These are phyloP conservation scores for Schwanniomyces vanrijiae DNA, from an alignment of 805 yeast species.

Conservation along the genomic window DNA sequence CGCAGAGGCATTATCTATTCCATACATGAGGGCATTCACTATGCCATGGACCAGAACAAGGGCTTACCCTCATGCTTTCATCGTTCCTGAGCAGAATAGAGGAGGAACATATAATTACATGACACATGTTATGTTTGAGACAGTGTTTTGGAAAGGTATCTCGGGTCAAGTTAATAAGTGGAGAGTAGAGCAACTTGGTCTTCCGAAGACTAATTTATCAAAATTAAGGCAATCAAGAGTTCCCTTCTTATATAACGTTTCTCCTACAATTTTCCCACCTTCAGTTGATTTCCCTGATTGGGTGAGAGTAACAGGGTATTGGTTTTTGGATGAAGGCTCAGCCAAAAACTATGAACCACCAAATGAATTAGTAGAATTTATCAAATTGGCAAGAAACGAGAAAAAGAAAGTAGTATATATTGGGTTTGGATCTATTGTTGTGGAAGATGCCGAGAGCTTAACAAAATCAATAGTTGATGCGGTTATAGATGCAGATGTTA, in stretches of 20 bases:
- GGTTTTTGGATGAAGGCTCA: conserved; percentile 79
- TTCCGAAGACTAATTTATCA: conserved; percentile 70
- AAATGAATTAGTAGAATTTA: conserved; percentile 53
- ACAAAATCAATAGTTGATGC: conserved; percentile 79
- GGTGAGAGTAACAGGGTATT: conserved; percentile 94
- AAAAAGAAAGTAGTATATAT: conserved; percentile 79
- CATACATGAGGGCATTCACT: conserved; percentile 92
- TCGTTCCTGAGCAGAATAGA: conserved; percentile 88
- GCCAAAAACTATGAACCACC: conserved; percentile 58
- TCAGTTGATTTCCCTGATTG: conserved; percentile 92
- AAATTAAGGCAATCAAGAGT: conserved; percentile 72
- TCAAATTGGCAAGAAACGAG: conserved; percentile 57
- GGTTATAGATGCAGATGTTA: conserved; percentile 74
- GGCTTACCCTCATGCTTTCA: conserved; percentile 95
- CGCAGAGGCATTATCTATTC: conserved; percentile 87
- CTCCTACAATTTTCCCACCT: conserved; percentile 88
- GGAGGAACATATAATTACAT: conserved; percentile 92
- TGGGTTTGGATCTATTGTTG: conserved; percentile 96
- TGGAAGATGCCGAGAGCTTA: conserved; percentile 73
- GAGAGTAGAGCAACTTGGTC: conserved; percentile 66
- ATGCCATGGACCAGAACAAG: conserved; percentile 98
- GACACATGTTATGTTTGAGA: conserved; percentile 92
- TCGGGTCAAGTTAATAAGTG: conserved; percentile 84
- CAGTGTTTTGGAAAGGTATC: conserved; percentile 90
- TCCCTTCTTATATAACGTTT: conserved; percentile 86